phyloP scores from a whole-genome alignment of 495 filamentous ascomycete species.

The Penicillium crystallinum region DNA sequence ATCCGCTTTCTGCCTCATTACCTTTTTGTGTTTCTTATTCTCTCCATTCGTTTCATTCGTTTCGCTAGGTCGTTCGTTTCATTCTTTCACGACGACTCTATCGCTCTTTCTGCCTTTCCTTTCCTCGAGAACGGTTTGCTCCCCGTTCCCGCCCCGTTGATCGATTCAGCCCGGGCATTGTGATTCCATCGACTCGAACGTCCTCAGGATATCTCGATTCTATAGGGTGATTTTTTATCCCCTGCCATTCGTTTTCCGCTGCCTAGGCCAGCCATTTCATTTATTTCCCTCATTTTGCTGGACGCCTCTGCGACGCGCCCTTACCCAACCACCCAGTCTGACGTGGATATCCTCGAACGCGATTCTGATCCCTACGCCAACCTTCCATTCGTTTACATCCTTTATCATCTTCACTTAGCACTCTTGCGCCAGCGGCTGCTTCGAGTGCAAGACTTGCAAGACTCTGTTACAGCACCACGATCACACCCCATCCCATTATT shows the following conservation, averaged over 20 bases:
- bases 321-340: conserved; percentile 27
- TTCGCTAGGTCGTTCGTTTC: conserved; percentile 36
- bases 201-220: conserved; percentile 6
- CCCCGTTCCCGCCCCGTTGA: conserved; percentile 25
- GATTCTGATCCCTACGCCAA: conserved; percentile 18
- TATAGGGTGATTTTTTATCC: conserved; percentile 6
- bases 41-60: conserved; percentile 21
- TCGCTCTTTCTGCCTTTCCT: conserved; percentile 27
- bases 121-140: conserved; percentile 24
- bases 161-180: conserved; percentile 28
- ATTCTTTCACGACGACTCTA: conserved; percentile 40
- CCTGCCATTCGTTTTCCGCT: conserved; percentile 27
- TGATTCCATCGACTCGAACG: conserved; percentile 10
- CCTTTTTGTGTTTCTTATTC: conserved; percentile 21
- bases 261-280: conserved; percentile 42
- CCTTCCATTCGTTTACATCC: conserved; percentile 29
- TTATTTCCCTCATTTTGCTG: conserved; percentile 21
- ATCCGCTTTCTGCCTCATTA: conserved; percentile 19
- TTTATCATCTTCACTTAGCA: conserved; percentile 6
- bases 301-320: conserved; percentile 44
- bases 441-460: conserved; percentile 25
- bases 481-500: conserved; percentile 7
- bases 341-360: conserved; percentile 20
- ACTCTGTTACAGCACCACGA: conserved; percentile 19
- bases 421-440: conserved; percentile 45